phyloP scores from a whole-genome alignment of 108 stramenopile genomes.

The Skeletonema costatum region DNA sequence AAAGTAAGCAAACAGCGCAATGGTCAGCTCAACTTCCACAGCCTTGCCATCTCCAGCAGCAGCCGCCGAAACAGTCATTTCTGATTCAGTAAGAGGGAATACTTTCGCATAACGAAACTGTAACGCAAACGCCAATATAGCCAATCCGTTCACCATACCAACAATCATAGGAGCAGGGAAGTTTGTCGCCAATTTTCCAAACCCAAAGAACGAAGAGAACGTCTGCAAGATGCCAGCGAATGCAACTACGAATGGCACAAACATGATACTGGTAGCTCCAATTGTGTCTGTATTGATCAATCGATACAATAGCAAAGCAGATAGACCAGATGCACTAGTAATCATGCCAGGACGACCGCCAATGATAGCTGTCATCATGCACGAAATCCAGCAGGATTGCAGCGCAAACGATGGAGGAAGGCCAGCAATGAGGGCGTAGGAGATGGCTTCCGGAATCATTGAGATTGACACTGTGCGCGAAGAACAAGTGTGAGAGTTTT shows the following conservation, averaged over 20 bases:
- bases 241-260: constrained; percentile 51
- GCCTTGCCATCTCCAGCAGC: constrained; percentile 16
- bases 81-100: constrained; percentile 24
- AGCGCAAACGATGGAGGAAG: constrained; percentile 49
- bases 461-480: constrained; percentile 37
- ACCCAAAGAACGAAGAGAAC: constrained; percentile 39
- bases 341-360: constrained; percentile 73
- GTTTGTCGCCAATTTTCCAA: constrained; percentile 37
- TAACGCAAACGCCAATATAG: constrained; percentile 41
- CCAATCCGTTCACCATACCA: constrained; percentile 66
- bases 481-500: not conserved
- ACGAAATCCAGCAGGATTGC: constrained; percentile 53
- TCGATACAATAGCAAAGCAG: constrained; percentile 27
- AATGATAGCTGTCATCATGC: constrained; percentile 50
- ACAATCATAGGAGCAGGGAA: constrained; percentile 58
- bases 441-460: constrained; percentile 59
- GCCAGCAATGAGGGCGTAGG: constrained; percentile 63
- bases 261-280: constrained; percentile 45
- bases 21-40: constrained; percentile 23
- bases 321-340: constrained; percentile 49
- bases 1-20: constrained; percentile 33
- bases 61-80: constrained; percentile 7
- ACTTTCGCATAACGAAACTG: constrained; percentile 55
- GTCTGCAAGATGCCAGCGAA: constrained; percentile 56
- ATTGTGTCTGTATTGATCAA: constrained; percentile 31